These are phyloP conservation scores for Sporothrix euskadiensis DNA, from an alignment of 2,329 filamentous ascomycete species.

Conservation along the genomic window DNA sequence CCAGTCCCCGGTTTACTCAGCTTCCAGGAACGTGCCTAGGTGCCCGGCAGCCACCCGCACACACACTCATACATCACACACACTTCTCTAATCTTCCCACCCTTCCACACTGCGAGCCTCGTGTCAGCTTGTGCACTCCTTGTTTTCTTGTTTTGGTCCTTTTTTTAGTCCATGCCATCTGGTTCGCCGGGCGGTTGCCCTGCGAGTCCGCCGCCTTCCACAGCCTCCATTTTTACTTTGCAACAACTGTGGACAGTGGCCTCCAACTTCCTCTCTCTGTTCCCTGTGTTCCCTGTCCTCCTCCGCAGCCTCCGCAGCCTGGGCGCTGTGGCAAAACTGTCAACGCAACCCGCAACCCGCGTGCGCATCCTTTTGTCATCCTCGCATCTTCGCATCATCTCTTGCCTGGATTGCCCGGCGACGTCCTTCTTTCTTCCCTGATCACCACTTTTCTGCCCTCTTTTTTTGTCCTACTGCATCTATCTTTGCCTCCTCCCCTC, in stretches of 20 bases:
- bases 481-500: background rate
- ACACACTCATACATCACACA: background rate
- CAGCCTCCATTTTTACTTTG: background rate
- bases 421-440: background rate
- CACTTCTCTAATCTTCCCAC: background rate
- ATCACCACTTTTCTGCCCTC: background rate
- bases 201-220: background rate
- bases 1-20: slow-evolving; percentile 14
- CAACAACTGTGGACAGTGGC: background rate
- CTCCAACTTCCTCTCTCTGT: background rate
- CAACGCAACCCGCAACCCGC: slow-evolving; percentile 2
- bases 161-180: slow-evolving; percentile 15
- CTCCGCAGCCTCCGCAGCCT: slow-evolving; percentile 14
- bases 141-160: slow-evolving; percentile 19
- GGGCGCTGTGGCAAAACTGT: slow-evolving; percentile 24
- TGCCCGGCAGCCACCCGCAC: background rate
- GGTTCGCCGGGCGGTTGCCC: background rate
- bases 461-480: slow-evolving; percentile 15
- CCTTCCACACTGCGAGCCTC: slow-evolving; percentile 13
- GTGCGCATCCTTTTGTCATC: slow-evolving; percentile 17
- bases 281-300: background rate
- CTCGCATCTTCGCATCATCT: background rate
- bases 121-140: slow-evolving; percentile 24
- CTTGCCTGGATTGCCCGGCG: slow-evolving; percentile 11
- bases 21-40: slow-evolving; percentile 14